A percentile compares a stretch with the other conserved stretches of the same genome.
These are phyloP conservation scores for Mrakia gelida DNA, from an alignment of 768 basidiomycete genomes.

Conservation along the genomic window DNA sequence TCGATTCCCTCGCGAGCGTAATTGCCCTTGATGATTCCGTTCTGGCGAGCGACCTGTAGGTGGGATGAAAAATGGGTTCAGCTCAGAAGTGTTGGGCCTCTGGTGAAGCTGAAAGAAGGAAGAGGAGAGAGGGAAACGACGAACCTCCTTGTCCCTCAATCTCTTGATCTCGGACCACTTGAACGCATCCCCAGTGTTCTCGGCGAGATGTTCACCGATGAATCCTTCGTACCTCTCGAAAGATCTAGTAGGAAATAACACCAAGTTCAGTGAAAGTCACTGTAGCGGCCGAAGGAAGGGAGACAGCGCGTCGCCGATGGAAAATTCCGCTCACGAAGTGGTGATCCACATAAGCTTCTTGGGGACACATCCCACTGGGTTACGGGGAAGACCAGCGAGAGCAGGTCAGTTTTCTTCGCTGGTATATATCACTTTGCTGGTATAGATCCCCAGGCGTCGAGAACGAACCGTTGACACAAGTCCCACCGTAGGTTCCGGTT, in stretches of 20 bases:
- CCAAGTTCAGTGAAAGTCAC: no score
- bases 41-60: not conserved
- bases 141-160: conserved; percentile 15
- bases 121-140: not conserved
- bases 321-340: no score
- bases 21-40: conserved; percentile 14
- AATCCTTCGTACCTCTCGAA: conserved; percentile 11
- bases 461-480: conserved; percentile 9
- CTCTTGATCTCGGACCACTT: conserved; percentile 11
- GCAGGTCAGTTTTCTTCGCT: not conserved
- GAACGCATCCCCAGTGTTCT: not conserved
- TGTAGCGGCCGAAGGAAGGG: no score
- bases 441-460: not conserved
- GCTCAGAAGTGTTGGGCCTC: no score
- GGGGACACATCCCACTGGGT: conserved; percentile 13
- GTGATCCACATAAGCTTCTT: conserved; percentile 21
- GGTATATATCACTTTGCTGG: not conserved
- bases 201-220: not conserved
- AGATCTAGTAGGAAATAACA: not conserved
- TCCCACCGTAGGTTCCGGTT: not conserved
- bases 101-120: not conserved
- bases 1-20: conserved; percentile 10
- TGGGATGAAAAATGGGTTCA: not conserved
- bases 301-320: no score
- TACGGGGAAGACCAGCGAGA: not conserved